phyloP scores from a whole-genome alignment of 306 rosid genomes.

The Datisca glomerata region DNA sequence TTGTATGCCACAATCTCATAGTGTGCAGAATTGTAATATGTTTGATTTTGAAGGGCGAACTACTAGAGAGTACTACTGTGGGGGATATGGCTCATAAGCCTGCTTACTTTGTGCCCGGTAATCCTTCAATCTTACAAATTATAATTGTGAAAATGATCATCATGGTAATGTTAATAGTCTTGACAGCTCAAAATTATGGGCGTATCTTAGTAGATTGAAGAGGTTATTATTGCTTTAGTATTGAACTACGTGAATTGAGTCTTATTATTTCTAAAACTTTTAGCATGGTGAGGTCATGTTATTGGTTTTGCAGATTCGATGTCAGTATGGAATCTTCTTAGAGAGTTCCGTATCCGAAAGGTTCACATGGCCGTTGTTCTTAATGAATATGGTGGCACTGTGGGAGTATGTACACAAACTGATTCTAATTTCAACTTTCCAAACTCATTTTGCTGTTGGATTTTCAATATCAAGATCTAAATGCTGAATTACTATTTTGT shows the following conservation, averaged over 20 bases:
- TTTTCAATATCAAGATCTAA: no score
- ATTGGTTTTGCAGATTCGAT: constrained; percentile 74
- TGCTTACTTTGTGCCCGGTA: constrained; percentile 99
- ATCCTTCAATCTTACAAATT: constrained; percentile 13
- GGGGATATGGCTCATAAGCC: constrained; percentile 99
- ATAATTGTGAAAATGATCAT: constrained; percentile 4
- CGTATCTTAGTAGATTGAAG: no score
- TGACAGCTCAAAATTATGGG: no score
- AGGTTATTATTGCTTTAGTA: no score
- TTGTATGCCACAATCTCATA: constrained; percentile 32
- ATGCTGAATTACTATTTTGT: background rate
- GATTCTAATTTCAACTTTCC: background rate
- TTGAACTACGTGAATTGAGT: no score
- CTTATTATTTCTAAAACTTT: constrained; percentile 4
- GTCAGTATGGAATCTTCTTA: constrained; percentile 99
- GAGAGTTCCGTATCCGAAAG: constrained; percentile 95
- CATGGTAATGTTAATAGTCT: no score
- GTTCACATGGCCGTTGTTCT: constrained; percentile 99
- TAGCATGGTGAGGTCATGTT: constrained; percentile 17
- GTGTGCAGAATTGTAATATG: constrained; percentile 46
- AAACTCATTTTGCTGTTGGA: no score
- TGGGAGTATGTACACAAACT: constrained; percentile 59
- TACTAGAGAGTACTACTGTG: constrained; percentile 66
- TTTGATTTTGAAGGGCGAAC: constrained; percentile 92
- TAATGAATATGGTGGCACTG: constrained; percentile 98